Conservation (phyloP, 352 stramenopile genomes). For the Phytophthora multivora region DNA sequence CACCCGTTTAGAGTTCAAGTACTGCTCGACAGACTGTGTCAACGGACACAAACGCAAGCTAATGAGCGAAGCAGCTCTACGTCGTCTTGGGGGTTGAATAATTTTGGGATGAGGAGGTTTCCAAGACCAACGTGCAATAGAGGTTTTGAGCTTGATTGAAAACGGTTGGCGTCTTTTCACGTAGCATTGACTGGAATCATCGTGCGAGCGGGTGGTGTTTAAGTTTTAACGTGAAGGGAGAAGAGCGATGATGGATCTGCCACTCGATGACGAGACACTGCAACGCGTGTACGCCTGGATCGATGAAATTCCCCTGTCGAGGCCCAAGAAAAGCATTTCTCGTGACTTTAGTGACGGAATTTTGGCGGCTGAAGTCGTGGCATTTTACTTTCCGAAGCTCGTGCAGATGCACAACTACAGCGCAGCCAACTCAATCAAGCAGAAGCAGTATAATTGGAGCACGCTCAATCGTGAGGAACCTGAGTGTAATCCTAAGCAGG, state of each 20-base stretch:
- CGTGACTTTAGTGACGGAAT: constrained; percentile 96
- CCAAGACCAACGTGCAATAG: constrained; percentile 17
- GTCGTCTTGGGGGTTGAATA: constrained; percentile 62
- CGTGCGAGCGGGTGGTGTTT: neutral
- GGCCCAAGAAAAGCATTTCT: constrained; percentile 95
- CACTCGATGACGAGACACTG: constrained; percentile 89
- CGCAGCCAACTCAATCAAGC: constrained; percentile 89
- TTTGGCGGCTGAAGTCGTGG: constrained; percentile 90
- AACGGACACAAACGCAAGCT: constrained; percentile 92
- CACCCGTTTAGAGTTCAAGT: constrained; percentile 91
- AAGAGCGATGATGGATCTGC: constrained; percentile 48
- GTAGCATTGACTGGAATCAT: neutral
- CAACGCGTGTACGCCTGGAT: constrained; percentile 96
- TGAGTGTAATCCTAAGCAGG: neutral
- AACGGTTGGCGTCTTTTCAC: constrained; percentile 44
- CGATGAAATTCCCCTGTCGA: constrained; percentile 93
- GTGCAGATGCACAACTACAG: constrained; percentile 98
- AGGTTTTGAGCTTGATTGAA: constrained; percentile 12
- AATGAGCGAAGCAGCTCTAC: constrained; percentile 92
- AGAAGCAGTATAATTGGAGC: constrained; percentile 97
- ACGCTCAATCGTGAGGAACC: constrained; percentile 87
- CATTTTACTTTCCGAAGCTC: constrained; percentile 95
- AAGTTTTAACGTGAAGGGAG: constrained; percentile 2
- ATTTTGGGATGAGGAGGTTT: constrained; percentile 1
- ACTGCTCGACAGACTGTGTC: constrained; percentile 95